Percentiles rank a stretch among this genome's conserved stretches.
Conservation (phyloP, 768 basidiomycete species). For the Lentinula aciculospora region DNA sequence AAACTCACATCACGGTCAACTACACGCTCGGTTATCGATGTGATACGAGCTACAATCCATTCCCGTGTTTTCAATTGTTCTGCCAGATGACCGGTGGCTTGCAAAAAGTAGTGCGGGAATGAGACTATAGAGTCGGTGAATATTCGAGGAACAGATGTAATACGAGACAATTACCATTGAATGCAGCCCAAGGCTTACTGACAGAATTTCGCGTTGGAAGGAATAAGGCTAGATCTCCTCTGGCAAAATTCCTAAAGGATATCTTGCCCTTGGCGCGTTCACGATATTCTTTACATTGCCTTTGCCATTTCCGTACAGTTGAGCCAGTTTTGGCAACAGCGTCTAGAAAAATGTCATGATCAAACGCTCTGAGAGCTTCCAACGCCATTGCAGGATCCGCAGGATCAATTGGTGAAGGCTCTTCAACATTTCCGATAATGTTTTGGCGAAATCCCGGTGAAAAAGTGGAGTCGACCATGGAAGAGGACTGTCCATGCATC, state of each 20-base stretch:
- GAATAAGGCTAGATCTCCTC: constrained; percentile 94
- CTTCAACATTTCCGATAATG: constrained; percentile 47
- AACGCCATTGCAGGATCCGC: constrained; percentile 68
- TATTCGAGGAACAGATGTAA: constrained; percentile 22
- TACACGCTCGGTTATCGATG: constrained; percentile 79
- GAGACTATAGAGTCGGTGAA: constrained; percentile 57
- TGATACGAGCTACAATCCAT: constrained; percentile 94
- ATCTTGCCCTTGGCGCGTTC: constrained; percentile 97
- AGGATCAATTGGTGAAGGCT: constrained; percentile 74
- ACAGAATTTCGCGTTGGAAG: constrained; percentile 92
- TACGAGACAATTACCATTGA: constrained; percentile 63
- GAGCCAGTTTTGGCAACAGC: constrained; percentile 76
- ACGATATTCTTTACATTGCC: constrained; percentile 92
- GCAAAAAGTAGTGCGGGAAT: constrained; percentile 96
- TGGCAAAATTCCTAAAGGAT: constrained; percentile 90
- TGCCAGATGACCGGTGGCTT: constrained; percentile 78
- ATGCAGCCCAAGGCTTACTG: constrained; percentile 95
- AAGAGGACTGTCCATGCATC: constrained; percentile 24
- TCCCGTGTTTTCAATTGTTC: constrained; percentile 89
- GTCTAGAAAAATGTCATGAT: constrained; percentile 83
- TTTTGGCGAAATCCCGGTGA: constrained; percentile 46
- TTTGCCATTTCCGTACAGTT: constrained; percentile 94
- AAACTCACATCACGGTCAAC: constrained; percentile 68
- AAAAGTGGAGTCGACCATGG: constrained; percentile 45
- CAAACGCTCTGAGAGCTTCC: constrained; percentile 66